phyloP scores from a whole-genome alignment of 257 asterid species.

The Solanum sejunctum region DNA sequence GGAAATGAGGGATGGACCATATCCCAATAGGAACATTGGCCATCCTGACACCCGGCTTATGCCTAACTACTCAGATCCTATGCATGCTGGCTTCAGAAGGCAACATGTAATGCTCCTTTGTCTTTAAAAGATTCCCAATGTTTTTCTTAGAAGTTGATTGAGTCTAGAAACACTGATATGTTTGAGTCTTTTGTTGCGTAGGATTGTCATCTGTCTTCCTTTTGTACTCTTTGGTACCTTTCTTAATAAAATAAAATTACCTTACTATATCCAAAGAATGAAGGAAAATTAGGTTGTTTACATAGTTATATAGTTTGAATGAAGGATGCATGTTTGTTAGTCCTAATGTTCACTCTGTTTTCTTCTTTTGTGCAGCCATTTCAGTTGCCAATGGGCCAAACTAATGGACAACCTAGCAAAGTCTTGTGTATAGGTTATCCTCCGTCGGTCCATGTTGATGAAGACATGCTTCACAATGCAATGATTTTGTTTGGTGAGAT shows the following conservation, averaged over 20 bases:
- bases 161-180: background rate
- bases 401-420: conserved; percentile 48
- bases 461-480: conserved; percentile 93
- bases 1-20: conserved; percentile 52
- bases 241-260: background rate
- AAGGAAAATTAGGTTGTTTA: background rate
- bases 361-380: conserved; percentile 38
- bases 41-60: conserved; percentile 49
- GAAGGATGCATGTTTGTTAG: background rate
- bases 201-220: background rate
- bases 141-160: background rate
- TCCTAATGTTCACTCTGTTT: background rate
- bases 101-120: conserved; percentile 36
- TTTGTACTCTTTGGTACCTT: background rate
- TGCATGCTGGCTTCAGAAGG: conserved; percentile 52
- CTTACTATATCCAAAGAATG: background rate
- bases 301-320: background rate
- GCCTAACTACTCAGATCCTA: conserved; percentile 38
- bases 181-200: background rate
- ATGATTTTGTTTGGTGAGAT: conserved; percentile 94
- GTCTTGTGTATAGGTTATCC: conserved; percentile 76
- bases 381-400: conserved; percentile 32
- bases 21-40: conserved; percentile 34
- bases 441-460: conserved; percentile 65
- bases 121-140: background rate